Evolutionary conservation across 345 rosid species (phyloP), one percentile per base, ranked within the genome.

Genomic region (Eucalyptus fibrosa): DNA sequence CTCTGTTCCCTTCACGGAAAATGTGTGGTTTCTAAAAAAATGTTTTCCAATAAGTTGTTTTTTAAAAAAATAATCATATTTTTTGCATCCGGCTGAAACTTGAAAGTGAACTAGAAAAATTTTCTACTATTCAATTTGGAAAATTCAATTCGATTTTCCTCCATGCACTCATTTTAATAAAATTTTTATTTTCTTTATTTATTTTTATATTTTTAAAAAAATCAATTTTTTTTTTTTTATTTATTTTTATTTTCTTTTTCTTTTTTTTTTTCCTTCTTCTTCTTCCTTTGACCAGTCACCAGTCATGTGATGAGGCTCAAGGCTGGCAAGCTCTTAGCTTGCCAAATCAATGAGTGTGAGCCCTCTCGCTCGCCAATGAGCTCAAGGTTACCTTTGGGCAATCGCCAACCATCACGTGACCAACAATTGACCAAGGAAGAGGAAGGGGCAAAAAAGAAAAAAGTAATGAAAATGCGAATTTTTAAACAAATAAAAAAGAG

Each of bases 361-460:
- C 55, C 55, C 55, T 50, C 55, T 51, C 4, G 0, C 55, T 51
- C 4, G 0, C 4, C 0, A 0, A 2, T 51, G 21, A 17, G 21
- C 55, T 17, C 21, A 0, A 51, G 55, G 55, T 51, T 51, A 51
- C 8, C 21, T 51, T 51, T 51, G 21, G 55, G 55, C 8, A 51
- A 3, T 17, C 1, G 0, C 55, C 2, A 51, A 1, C 4, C 4
- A 0, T 51, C 21, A 0, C 21, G 0, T 17, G 21, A 1, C 21
- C 55, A 51, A 51, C 0, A 3, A 17, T 51, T 0, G 1, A 51
- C 55, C 8, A 51, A 51, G 21, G 55, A 51, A 51, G 55, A 5
- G 2, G 55, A 51, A 17, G 21, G 55, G 55, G 21, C 7, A 1
- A 7, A 51, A 51, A 17, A 3, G 1, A 51, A 17, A 7, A 51